Evolutionary conservation across 495 filamentous ascomycete species (phyloP), one percentile per base, ranked within the genome.

Genomic region (Trichoderma orchidacearum): DNA sequence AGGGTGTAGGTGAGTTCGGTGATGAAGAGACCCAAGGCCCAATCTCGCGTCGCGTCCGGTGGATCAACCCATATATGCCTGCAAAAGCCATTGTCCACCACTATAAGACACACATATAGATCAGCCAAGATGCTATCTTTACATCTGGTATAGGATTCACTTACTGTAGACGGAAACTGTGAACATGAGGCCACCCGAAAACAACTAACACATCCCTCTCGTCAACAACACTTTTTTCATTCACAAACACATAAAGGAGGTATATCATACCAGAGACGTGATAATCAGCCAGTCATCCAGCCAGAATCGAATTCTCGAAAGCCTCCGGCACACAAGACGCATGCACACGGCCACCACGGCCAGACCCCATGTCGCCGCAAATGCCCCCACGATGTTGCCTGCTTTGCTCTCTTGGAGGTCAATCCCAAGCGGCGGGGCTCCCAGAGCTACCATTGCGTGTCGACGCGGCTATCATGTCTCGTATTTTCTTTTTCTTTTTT

Each of bases 1-100:
- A 41, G 8, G 1, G 28, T 30, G 45, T 58, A 61, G n/a, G 41
- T 3, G 21, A 61, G 17, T 27, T 59, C 56, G 5, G 34, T 21
- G 3, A 31, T 51, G 25, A 58, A 56, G 5, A 56, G 1, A 2
- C 27, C 25, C 56, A 48, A 11, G 21, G 41, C 41, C 41, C 41
- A 48, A 25, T 48, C 41, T 27, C 41, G 18, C 3, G 7, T 25
- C 11, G 41, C 41, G 13, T 48, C 41, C 4, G 41, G 21, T 11
- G 41, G 41, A 23, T 23, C 41, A 48, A 13, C 41, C 41, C 41
- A 48, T 28, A 48, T 25, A 27, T 48, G 41, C 21, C 7, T 48
- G 41, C 41, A 48, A 11, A 48, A 25, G 7, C 41, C 41, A 27
- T 48, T 48, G 18, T 12, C 8, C 41, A 48, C 41, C 41, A 48